Percentiles rank a stretch among this genome's conserved stretches.
These are phyloP conservation scores for Helotiales sp. DNA, from an alignment of 2,329 filamentous ascomycete species.

Conservation along the genomic window DNA sequence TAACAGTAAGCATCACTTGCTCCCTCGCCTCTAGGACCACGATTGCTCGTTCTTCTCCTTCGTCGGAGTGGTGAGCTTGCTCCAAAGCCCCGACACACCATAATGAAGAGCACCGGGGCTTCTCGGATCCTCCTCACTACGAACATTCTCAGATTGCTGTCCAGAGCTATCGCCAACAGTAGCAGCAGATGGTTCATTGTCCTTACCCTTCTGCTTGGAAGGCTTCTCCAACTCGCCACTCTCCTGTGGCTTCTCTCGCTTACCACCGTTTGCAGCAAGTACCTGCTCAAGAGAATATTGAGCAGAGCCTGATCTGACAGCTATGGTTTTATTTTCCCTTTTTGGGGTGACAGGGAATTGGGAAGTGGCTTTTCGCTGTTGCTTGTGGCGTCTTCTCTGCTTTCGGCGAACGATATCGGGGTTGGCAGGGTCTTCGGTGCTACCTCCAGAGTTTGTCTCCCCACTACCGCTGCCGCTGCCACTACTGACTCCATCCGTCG, in stretches of 20 bases:
- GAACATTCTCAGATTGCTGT: not conserved
- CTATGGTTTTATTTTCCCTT: not conserved
- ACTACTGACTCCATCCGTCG: conserved; percentile 2
- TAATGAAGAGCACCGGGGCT: not conserved
- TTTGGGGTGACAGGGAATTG: not conserved
- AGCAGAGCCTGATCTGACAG: not conserved
- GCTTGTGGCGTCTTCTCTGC: conserved; percentile 13
- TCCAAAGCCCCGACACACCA: not conserved
- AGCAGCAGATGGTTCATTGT: conserved; percentile 1
- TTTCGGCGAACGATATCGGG: conserved; percentile 1
- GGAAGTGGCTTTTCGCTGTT: not conserved
- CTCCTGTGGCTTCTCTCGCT: conserved; percentile 2
- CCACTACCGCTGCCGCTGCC: not conserved
- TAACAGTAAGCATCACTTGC: not conserved
- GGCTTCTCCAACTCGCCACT: not conserved
- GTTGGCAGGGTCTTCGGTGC: conserved; percentile 7
- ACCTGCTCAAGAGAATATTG: conserved; percentile 10
- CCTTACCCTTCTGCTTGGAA: conserved; percentile 3
- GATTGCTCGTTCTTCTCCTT: conserved; percentile 3
- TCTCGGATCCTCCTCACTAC: conserved; percentile 7
- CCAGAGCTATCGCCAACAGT: not conserved
- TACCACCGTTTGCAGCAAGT: conserved; percentile 10
- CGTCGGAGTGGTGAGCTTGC: conserved; percentile 5
- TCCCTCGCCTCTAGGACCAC: not conserved
- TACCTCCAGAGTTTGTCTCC: conserved; percentile 7